These are phyloP conservation scores for Eragrostis curvula DNA, from an alignment of 176 grass and related monocot genomes.

Conservation along the genomic window DNA sequence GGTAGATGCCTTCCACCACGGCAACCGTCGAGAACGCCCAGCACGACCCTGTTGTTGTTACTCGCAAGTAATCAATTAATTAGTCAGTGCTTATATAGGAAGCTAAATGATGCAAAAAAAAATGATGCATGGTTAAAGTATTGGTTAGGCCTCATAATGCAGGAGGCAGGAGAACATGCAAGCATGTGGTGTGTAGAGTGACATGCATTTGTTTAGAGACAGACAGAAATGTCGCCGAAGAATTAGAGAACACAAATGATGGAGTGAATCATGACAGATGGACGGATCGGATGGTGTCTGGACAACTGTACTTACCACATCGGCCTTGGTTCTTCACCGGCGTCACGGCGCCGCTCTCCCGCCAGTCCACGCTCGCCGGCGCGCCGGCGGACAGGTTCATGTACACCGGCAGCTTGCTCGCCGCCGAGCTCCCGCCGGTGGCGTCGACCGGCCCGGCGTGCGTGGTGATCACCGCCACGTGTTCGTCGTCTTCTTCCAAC, in stretches of 20 bases:
- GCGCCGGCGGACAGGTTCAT: constrained; percentile 23
- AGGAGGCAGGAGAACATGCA: not conserved
- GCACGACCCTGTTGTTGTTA: constrained; percentile 49
- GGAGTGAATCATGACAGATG: not conserved
- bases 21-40: constrained; percentile 74
- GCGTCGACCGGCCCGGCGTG: constrained; percentile 28
- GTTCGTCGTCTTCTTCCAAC: not conserved
- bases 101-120: no score
- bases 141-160: not conserved
- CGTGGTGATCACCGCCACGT: constrained; percentile 38
- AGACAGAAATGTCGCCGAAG: no score
- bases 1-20: constrained; percentile 56
- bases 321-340: constrained; percentile 51
- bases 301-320: constrained; percentile 31
- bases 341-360: constrained; percentile 48
- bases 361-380: constrained; percentile 57
- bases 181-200: not conserved
- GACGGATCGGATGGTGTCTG: not conserved
- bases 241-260: not conserved
- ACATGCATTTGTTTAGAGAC: constrained; percentile 9
- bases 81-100: not conserved
- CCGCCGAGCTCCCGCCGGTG: no score
- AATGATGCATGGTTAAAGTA: not conserved
- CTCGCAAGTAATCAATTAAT: not conserved
- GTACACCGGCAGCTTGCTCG: constrained; percentile 11